Percentiles rank a stretch among this genome's conserved stretches.
Evolutionary conservation across 2,329 filamentous ascomycete species (phyloP).

Genomic region (Davidsoniella eucalypti): DNA sequence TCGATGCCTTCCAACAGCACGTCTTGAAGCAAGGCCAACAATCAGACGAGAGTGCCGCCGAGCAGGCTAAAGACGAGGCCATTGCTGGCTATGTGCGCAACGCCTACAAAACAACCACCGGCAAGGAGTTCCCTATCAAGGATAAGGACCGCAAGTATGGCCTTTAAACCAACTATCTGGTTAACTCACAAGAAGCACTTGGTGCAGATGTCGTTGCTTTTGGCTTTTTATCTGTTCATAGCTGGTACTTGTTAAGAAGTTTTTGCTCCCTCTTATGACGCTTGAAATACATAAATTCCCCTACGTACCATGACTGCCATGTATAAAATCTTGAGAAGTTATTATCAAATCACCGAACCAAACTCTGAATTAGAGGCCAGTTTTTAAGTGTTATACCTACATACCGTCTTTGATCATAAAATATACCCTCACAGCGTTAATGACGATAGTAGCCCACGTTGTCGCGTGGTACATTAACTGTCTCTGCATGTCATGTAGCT

Average conservation of each 20-base stretch:
- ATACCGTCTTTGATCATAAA: too few relatives aligned
- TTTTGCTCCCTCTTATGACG: neutral
- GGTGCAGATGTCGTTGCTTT: neutral
- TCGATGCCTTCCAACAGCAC: constrained; percentile 66
- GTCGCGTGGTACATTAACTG: too few relatives aligned
- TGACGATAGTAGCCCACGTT: too few relatives aligned
- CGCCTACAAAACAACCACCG: constrained; percentile 53
- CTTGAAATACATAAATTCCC: neutral
- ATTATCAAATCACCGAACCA: neutral
- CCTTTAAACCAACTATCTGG: neutral
- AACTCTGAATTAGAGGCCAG: neutral
- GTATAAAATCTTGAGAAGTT: too few relatives aligned
- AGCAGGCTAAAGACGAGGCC: constrained; percentile 72
- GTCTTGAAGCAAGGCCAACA: constrained; percentile 54
- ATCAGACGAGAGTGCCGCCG: constrained; percentile 53
- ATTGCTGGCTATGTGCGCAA: constrained; percentile 56
- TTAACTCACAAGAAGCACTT: neutral
- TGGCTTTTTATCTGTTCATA: neutral
- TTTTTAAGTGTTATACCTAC: neutral
- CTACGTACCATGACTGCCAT: too few relatives aligned
- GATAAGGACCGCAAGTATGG: constrained; percentile 42
- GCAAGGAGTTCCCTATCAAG: constrained; percentile 50
- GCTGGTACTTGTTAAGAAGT: too few relatives aligned
- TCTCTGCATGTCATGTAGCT: too few relatives aligned
- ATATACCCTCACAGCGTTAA: too few relatives aligned